Percentiles rank a stretch among this genome's conserved stretches.
Conservation (phyloP, 805 yeast genomes). For the Candida ficus region DNA sequence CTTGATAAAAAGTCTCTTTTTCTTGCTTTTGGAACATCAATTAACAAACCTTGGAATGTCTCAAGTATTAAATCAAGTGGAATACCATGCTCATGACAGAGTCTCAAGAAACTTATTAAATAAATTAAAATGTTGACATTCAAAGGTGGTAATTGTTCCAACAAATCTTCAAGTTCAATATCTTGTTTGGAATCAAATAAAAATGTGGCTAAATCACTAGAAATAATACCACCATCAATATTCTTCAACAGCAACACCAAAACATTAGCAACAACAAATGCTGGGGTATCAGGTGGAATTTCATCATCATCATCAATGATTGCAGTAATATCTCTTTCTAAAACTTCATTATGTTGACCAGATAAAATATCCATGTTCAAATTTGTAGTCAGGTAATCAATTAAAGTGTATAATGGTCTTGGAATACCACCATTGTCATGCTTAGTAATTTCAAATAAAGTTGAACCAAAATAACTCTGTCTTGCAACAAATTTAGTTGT, state of each 20-base stretch:
- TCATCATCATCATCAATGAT: slow-evolving; percentile 21
- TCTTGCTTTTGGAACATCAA: slow-evolving; percentile 27
- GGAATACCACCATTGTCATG: slow-evolving; percentile 26
- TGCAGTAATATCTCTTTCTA: slow-evolving; percentile 18
- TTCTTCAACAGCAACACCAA: slow-evolving; percentile 27
- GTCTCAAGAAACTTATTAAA: slow-evolving; percentile 33
- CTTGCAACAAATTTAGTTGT: slow-evolving; percentile 23
- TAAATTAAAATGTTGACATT: slow-evolving; percentile 39
- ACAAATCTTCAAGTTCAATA: slow-evolving; percentile 27
- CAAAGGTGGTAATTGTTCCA: slow-evolving; percentile 36
- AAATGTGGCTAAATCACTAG: slow-evolving; percentile 26
- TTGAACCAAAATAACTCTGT: slow-evolving; percentile 27
- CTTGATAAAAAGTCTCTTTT: slow-evolving; percentile 24
- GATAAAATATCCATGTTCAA: slow-evolving; percentile 25
- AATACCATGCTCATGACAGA: slow-evolving; percentile 23
- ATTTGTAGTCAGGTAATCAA: slow-evolving; percentile 26
- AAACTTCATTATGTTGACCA: slow-evolving; percentile 15
- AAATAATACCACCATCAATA: slow-evolving; percentile 37
- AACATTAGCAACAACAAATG: slow-evolving; percentile 25
- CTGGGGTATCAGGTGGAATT: slow-evolving; percentile 18
- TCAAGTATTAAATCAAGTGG: slow-evolving; percentile 17
- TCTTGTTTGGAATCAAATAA: slow-evolving; percentile 20
- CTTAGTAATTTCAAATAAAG: slow-evolving; percentile 24
- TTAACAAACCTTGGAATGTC: slow-evolving; percentile 28
- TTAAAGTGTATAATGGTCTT: slow-evolving; percentile 25